Conservation (phyloP, 805 yeast genomes). For the Tetrapisispora iriomotensis region DNA sequence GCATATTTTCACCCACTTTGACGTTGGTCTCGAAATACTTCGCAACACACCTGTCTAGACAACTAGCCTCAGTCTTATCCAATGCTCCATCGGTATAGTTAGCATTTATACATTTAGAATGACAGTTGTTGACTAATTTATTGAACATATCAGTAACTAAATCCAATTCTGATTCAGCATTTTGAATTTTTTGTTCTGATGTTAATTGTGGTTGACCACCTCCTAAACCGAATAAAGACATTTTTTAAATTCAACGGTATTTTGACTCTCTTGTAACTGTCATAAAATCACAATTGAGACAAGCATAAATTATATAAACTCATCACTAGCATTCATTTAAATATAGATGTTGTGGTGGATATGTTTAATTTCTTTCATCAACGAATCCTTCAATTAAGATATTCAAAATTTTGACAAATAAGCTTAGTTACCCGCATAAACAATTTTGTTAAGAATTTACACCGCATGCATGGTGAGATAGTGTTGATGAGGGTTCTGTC, state of each 20-base stretch:
- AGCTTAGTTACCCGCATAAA: no score
- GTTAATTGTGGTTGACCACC: slow-evolving; percentile 69
- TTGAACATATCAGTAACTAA: slow-evolving; percentile 98
- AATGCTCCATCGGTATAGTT: slow-evolving; percentile 64
- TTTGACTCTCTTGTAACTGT: no score
- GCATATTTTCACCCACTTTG: slow-evolving; percentile 79
- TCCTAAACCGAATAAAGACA: slow-evolving; percentile 71
- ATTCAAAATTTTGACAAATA: no score
- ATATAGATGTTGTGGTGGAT: no score
- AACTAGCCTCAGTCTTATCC: slow-evolving; percentile 69
- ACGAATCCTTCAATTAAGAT: no score
- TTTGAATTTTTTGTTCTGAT: slow-evolving; percentile 67
- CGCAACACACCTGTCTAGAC: slow-evolving; percentile 92
- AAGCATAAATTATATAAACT: no score
- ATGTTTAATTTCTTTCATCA: no score
- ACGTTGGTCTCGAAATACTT: slow-evolving; percentile 92
- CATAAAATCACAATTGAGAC: no score
- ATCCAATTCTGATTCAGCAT: slow-evolving; percentile 95
- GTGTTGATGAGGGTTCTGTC: no score
- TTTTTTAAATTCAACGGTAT: slow-evolving; percentile 14
- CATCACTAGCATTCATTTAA: no score
- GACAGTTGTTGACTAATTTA: slow-evolving; percentile 81
- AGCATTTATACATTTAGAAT: slow-evolving; percentile 64
- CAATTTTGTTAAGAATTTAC: no score
- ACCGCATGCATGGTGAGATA: no score